These are phyloP conservation scores for Fusarium keratoplasticum DNA, from an alignment of 2,329 filamentous ascomycete species.

Conservation along the genomic window DNA sequence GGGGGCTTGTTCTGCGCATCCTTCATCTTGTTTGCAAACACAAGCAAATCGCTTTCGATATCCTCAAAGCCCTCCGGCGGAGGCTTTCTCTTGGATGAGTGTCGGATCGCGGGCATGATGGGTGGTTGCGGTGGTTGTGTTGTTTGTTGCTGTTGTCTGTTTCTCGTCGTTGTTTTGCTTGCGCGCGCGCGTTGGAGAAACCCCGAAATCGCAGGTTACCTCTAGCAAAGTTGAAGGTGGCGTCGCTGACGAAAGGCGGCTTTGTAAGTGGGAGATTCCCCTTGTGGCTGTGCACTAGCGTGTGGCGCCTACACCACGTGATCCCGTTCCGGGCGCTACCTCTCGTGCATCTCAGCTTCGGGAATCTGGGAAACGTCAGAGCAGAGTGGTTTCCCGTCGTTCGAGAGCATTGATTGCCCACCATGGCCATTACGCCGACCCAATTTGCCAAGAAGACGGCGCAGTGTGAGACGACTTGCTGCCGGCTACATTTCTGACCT, in stretches of 20 bases:
- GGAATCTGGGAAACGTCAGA: constrained; percentile 47
- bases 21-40: constrained; percentile 93
- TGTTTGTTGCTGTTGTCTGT: neutral
- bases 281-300: constrained; percentile 32
- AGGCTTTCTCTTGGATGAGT: constrained; percentile 81
- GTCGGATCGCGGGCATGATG: constrained; percentile 81
- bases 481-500: neutral
- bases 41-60: constrained; percentile 86
- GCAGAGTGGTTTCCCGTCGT: constrained; percentile 41
- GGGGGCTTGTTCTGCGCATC: constrained; percentile 91
- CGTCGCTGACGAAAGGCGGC: constrained; percentile 40
- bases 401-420: constrained; percentile 57
- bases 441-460: constrained; percentile 86
- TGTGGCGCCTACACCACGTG: constrained; percentile 47
- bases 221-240: constrained; percentile 6
- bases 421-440: constrained; percentile 91
- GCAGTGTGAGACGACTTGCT: constrained; percentile 70
- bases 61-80: constrained; percentile 89
- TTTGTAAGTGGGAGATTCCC: constrained; percentile 31
- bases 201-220: constrained; percentile 10
- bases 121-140: neutral
- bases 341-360: constrained; percentile 44
- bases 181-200: neutral
- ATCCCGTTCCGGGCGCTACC: constrained; percentile 18
- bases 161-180: neutral